A percentile compares a stretch with the other conserved stretches of the same genome.
Conservation (phyloP, 2,329 filamentous ascomycete genomes). For the Monosporascus sp. region DNA sequence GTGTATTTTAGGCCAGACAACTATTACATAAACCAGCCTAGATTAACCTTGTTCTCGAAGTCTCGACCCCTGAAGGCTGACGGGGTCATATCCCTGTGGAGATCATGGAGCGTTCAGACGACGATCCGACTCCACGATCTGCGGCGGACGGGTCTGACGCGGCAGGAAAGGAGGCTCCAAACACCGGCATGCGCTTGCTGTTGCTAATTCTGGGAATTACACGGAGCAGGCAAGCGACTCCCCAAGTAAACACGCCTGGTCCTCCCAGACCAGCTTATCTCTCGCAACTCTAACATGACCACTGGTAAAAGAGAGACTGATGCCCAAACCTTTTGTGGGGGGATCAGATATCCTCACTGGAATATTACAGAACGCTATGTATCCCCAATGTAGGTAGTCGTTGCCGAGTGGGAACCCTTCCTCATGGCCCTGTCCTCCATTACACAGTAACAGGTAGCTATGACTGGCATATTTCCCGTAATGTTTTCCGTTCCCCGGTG, state of each 20-base stretch:
- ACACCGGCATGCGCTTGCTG: neutral
- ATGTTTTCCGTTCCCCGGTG: neutral
- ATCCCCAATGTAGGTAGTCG: neutral
- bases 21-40: neutral
- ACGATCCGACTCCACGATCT: neutral
- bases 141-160: neutral
- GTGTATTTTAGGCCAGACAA: neutral
- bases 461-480: neutral
- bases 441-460: neutral
- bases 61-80: neutral
- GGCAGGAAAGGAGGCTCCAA: neutral
- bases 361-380: neutral
- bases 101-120: conserved; percentile 1
- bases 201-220: neutral
- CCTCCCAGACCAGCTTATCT: neutral
- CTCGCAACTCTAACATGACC: neutral
- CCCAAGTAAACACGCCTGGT: neutral
- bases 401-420: neutral
- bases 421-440: neutral
- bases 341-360: neutral
- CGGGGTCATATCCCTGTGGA: neutral
- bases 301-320: neutral
- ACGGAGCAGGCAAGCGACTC: neutral
- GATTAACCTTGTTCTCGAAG: neutral
- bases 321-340: neutral